Evolutionary conservation across 2,329 filamentous ascomycete species (phyloP), one percentile per base, ranked within the genome.

Genomic region (Sphaerulina vaccinii): DNA sequence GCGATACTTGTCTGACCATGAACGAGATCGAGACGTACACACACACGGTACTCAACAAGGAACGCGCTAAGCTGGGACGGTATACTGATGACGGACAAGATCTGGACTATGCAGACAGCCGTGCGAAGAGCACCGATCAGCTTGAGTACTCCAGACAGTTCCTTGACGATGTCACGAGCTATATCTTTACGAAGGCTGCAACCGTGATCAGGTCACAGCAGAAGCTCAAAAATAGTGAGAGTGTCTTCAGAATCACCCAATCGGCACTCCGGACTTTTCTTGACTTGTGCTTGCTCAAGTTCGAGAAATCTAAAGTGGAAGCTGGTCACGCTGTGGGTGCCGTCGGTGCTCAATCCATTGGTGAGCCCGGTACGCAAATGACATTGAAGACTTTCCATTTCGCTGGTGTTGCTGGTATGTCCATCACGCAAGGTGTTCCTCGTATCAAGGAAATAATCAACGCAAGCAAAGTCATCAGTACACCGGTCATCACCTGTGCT

Each of bases 391-490:
- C 93, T 68, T 97, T 97, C 83, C 93, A 97, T 87, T 99, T 99
- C 77, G 93, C 93, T 68, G 93, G 93, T 87, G 93, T 99, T 58
- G 93, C 93, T 37, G 92, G 92, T 70, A 97, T 99, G 93, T 96
- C 90, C 80, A 96, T 99, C 68, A 99, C 93, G 0, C 90, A 96
- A 68, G 93, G 93, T 88, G 93, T 99, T 5, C 93, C 93, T 1
- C 92, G 93, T 85, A 99, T 99, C 77, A 99, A 99, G 75, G 93
- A 99, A 78, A 99, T 99, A 62, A 99, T 99, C 83, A 99, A 99
- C 73, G 93, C 93, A 5, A 96, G 90, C 7, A 95, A 90, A 69
- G 77, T 79, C 43, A 99, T 99, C 71, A 95, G 88, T 70, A 99
- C 93, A 0, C 93, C 93, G 0, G 87, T 99, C 67, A 95, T 99